Evolutionary conservation across 768 basidiomycete genomes (phyloP).

Genomic region (Hygrophorus russula): DNA sequence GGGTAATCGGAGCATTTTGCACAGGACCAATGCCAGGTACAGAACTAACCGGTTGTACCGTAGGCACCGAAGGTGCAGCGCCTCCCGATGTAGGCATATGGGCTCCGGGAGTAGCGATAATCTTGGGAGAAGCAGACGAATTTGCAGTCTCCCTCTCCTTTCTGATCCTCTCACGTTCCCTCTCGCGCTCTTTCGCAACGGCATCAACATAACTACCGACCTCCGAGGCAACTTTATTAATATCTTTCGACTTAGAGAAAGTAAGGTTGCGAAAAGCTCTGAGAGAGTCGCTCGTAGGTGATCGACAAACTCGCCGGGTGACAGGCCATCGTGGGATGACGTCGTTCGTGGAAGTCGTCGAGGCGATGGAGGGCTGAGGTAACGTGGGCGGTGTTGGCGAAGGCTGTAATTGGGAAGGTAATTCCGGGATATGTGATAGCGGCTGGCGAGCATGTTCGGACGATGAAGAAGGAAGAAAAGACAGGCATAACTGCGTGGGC

Average conservation of each 20-base stretch:
- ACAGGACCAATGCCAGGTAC: neutral
- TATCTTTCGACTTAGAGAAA: constrained; percentile 35
- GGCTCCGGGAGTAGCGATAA: neutral
- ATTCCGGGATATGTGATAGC: constrained; percentile 48
- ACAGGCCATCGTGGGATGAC: neutral
- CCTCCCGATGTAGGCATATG: neutral
- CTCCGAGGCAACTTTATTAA: constrained; percentile 45
- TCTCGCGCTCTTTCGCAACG: constrained; percentile 65
- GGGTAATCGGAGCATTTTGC: neutral
- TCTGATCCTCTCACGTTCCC: constrained; percentile 64
- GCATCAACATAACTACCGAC: constrained; percentile 65
- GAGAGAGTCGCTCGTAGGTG: constrained; percentile 21
- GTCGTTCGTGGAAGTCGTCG: neutral
- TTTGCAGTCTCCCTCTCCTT: constrained; percentile 41
- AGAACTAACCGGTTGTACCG: neutral
- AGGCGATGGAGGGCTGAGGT: constrained; percentile 8
- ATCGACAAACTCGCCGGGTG: constrained; percentile 13
- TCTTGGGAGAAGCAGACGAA: constrained; percentile 1
- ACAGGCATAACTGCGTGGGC: constrained; percentile 48
- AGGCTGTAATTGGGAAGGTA: constrained; percentile 52
- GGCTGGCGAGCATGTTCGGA: constrained; percentile 26
- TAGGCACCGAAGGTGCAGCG: neutral
- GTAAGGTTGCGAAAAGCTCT: constrained; percentile 40
- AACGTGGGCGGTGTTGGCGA: constrained; percentile 22
- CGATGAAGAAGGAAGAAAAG: constrained; percentile 23